Base-by-base conservation (phyloP, 768 basidiomycete genomes). In the Leccinum uliginosum region DNA sequence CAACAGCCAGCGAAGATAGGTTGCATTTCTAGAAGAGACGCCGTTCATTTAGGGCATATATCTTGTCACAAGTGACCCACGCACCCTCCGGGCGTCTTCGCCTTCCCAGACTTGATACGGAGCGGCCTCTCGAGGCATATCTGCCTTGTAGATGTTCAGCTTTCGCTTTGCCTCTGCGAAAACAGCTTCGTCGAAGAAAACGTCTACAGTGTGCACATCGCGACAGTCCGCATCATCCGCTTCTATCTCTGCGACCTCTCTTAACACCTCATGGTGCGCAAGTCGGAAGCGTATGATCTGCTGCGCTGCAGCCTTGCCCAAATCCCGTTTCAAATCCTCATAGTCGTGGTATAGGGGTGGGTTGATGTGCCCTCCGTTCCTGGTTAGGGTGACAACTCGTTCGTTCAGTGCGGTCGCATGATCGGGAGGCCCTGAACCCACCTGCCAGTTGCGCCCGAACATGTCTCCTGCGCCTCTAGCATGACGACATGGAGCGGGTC, bases 391-490 rank as follows among this genome's bases (percentile, higher is more conserved):
- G 23, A 30, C 17, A 11, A 3, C 9, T 29, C n/a, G 6, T 12
- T 2, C 12, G 10, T 50, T 59, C 40, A 56, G 40, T 27, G 46
- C 34, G 26, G 19, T 46, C 17, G 15, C 15, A 29, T 17, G 23
- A 48, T 26, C 35, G 40, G 40, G 38, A 38, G n/a, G 4, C 9
- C 44, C 53, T 21, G 32, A 26, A 65, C 76, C 19, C 59, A 77
- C 79, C 79, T 76, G 44, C 76, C 81, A 0, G 81, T 81, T 9
- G 81, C 81, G 0, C 81, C 81, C 3, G 78, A 79, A 62, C 81
- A 82, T 3, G 75, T 65, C 21, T 85, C 83, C 27, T 85, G 70
- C 17, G 86, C 86, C 64, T 88, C 86, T 26, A 88, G 67, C 59
- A 86, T 76, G 47, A 85, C 77, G 4, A 87, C 68, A 26, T 65